Evolutionary conservation across 2,329 filamentous ascomycete species (phyloP), one percentile per base, ranked within the genome.

Genomic region (Cladosporium sp.): DNA sequence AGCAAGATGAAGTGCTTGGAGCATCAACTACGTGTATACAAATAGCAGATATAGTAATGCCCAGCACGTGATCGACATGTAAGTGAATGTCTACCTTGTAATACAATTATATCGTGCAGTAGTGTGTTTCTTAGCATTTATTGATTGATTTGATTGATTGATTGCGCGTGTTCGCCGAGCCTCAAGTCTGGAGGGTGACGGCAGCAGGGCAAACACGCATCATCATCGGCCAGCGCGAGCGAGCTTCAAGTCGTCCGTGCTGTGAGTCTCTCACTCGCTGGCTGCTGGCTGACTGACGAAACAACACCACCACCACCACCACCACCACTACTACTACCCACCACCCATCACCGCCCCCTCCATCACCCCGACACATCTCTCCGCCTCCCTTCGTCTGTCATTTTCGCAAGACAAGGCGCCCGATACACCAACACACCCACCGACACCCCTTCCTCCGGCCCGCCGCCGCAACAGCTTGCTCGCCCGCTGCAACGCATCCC

Each of bases 401-500:
- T 54, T 46, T 34, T 46, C 49, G 25, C 16, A 18, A 18, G 30
- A 13, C 14, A 48, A 53, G 59, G 34, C 60, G 36, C 39, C 23
- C 18, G 28, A 48, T 13, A 11, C 46, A 61, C 13, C 28, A 14
- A 36, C 53, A 64, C 49, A 61, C 62, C 61, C 54, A 49, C 34
- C 56, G 36, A 53, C 58, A 54, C 54, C 58, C 63, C 63, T 18
- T 23, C 30, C 18, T 63, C 34, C 39, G 51, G 53, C 59, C n/a
- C 34, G 49, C 66, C 59, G 61, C 65, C 28, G 58, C 66, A 58
- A 59, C 60, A 46, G 61, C 56, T 62, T 53, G 46, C 49, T 26
- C 25, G 23, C 46, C 63, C 62, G 39, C 59, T n/a, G 65, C 59
- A 66, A 64, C 58, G 58, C 56, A 32, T 54, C 5, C 60, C 67